phyloP scores from a whole-genome alignment of 192 early-diverging fungal species.

The Linnemannia zychae region DNA sequence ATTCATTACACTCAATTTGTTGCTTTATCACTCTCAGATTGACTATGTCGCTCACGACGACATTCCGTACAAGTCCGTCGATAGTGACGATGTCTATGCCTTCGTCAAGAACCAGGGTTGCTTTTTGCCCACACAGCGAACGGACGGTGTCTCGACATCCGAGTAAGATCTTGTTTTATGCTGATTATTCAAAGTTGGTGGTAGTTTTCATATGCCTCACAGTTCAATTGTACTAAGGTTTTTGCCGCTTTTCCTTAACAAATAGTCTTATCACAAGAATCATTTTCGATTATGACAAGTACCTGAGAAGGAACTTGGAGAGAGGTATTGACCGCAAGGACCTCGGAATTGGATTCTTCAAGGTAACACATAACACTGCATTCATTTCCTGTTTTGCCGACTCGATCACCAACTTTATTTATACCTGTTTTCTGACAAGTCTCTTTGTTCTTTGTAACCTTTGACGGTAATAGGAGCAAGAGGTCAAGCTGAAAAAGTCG shows the following conservation, averaged over 20 bases:
- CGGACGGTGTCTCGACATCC: conserved; percentile 86
- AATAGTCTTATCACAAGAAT: conserved; percentile 80
- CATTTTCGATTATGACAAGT: conserved; percentile 87
- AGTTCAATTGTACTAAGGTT: background rate
- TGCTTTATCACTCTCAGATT: conserved; percentile 62
- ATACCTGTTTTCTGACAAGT: background rate
- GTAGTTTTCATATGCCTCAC: background rate
- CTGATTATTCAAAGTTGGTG: background rate
- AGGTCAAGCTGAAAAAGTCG: conserved; percentile 81
- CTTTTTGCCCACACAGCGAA: conserved; percentile 78
- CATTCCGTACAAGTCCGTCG: conserved; percentile 79
- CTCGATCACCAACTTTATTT: background rate
- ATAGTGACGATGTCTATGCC: conserved; percentile 80
- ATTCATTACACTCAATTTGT: conserved; percentile 3
- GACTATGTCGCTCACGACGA: conserved; percentile 90
- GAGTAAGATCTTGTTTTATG: conserved; percentile 50
- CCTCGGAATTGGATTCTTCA: conserved; percentile 84
- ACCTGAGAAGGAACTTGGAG: conserved; percentile 87
- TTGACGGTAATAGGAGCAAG: conserved; percentile 66
- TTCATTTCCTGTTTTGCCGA: background rate
- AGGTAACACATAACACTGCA: conserved; percentile 57
- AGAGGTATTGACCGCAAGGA: conserved; percentile 86
- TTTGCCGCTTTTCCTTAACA: background rate
- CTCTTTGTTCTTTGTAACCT: background rate
- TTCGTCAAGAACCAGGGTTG: conserved; percentile 83